Base-by-base conservation (phyloP, 2,329 filamentous ascomycete genomes). In the Pseudogymnoascus sp. region DNA sequence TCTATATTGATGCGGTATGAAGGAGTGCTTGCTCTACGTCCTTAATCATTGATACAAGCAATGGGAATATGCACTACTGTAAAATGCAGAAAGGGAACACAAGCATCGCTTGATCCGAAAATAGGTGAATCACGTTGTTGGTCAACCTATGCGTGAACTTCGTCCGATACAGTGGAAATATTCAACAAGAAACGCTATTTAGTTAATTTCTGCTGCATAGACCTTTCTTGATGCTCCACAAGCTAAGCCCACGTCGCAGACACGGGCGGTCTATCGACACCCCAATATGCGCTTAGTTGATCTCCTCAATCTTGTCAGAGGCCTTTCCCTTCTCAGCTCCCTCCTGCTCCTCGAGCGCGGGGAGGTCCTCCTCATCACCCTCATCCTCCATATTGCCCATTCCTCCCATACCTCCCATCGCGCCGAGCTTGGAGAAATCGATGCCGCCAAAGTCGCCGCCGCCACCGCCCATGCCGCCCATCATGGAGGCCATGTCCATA, bases 391-490 rank as follows among this genome's bases (percentile, higher is more conserved):
- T 69, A 55, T 72, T 77, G 39, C 67, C 71, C 62, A 73, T 73
- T n/a, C 73, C 73, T 48, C 70, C 71, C 59, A 69, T 69, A 55
- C 81, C 84, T 31, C 76, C 80, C 44, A 76, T 78, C 58, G 77
- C 87, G 66, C 87, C 88, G 66, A 96, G 87, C 82, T 96, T 95
- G 71, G 90, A 94, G 85, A 96, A 96, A 78, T 96, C 92, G 73
- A 96, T 94, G 71, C 90, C 90, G 71, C 89, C 86, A 67, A 94
- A 91, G 76, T 91, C 90, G 68, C 85, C 86, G 65, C 84, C 83
- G 44, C 61, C 65, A 51, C 67, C 68, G 25, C 66, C 69, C 64
- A 69, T 69, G 35, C 77, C 72, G 36, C 72, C 71, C 70, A 74
- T 72, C 71, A 73, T 73, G 41, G 68, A 71, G 61, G 69, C 67